Conservation (phyloP, 306 rosid genomes). For the Dalbergia cochinchinensis region DNA sequence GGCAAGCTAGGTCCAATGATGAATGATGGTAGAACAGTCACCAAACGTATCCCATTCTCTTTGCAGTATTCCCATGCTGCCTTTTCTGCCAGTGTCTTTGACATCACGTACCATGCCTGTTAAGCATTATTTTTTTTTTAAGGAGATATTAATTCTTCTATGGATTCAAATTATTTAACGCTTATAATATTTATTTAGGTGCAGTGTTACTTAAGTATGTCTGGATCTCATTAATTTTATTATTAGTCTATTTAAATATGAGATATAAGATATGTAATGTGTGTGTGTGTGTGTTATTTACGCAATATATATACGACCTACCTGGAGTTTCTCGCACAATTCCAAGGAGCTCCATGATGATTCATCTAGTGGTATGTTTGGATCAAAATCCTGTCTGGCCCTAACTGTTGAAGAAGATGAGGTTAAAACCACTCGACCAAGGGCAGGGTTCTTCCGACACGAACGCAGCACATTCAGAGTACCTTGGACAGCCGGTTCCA, state of each 20-base stretch:
- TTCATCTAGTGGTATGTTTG: slow-evolving; percentile 70
- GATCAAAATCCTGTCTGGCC: slow-evolving; percentile 66
- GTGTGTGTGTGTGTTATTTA: not conserved
- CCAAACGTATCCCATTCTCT: slow-evolving; percentile 67
- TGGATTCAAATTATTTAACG: too few species aligned
- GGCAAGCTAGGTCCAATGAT: slow-evolving; percentile 80
- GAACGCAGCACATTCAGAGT: slow-evolving; percentile 83
- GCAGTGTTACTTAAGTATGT: too few species aligned
- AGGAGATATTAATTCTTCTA: too few species aligned
- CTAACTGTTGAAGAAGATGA: slow-evolving; percentile 86
- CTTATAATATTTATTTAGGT: too few species aligned
- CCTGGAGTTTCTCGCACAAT: slow-evolving; percentile 69
- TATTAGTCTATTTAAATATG: too few species aligned
- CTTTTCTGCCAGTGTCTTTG: slow-evolving; percentile 81
- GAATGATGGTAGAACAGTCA: slow-evolving; percentile 74
- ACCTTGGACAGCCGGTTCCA: slow-evolving; percentile 79
- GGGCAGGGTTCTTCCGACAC: slow-evolving; percentile 65
- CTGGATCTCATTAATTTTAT: too few species aligned
- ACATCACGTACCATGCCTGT: slow-evolving; percentile 78
- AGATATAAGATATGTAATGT: too few species aligned
- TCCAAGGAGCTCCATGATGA: slow-evolving; percentile 79
- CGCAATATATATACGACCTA: not conserved
- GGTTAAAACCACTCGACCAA: slow-evolving; percentile 77
- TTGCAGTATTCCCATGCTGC: slow-evolving; percentile 91
- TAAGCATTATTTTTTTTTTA: too few species aligned